Percentiles rank a stretch among this genome's conserved stretches.
Conservation (phyloP, 192 early-diverging fungal genomes). For the Backusella liffmaniae region DNA sequence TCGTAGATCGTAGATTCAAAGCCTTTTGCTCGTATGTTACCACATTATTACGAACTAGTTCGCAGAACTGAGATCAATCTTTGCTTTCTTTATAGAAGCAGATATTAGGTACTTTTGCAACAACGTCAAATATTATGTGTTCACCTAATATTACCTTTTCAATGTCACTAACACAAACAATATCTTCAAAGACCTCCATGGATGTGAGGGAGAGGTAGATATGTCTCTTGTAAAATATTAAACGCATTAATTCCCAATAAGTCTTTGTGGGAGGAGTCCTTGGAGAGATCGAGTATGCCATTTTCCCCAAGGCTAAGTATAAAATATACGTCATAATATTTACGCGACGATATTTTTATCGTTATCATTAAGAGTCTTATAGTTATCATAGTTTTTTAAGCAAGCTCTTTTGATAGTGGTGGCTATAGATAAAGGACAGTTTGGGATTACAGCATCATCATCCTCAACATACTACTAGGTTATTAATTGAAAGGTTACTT, state of each 20-base stretch:
- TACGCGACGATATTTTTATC: background rate
- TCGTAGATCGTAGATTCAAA: too few species aligned
- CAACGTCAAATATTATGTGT: background rate
- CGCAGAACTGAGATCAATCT: too few species aligned
- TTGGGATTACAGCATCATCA: background rate
- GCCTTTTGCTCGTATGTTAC: too few species aligned
- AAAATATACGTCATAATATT: background rate
- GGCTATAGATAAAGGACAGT: background rate
- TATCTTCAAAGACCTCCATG: background rate
- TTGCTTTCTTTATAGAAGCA: background rate
- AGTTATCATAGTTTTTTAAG: background rate
- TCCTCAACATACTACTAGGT: slow-evolving; percentile 7
- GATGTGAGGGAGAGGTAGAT: background rate
- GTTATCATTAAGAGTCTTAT: background rate
- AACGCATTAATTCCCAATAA: background rate
- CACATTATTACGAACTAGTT: too few species aligned
- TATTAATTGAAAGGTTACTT: background rate
- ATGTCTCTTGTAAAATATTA: background rate
- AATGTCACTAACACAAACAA: background rate
- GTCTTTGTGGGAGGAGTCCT: background rate
- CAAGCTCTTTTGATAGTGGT: slow-evolving; percentile 7
- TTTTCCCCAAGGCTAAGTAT: slow-evolving; percentile 10
- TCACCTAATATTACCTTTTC: slow-evolving; percentile 9
- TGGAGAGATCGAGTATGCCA: background rate
- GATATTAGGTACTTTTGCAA: background rate